A percentile compares a stretch with the other conserved stretches of the same genome.
phyloP scores from a whole-genome alignment of 768 basidiomycete species.

The Ramaria sp. region DNA sequence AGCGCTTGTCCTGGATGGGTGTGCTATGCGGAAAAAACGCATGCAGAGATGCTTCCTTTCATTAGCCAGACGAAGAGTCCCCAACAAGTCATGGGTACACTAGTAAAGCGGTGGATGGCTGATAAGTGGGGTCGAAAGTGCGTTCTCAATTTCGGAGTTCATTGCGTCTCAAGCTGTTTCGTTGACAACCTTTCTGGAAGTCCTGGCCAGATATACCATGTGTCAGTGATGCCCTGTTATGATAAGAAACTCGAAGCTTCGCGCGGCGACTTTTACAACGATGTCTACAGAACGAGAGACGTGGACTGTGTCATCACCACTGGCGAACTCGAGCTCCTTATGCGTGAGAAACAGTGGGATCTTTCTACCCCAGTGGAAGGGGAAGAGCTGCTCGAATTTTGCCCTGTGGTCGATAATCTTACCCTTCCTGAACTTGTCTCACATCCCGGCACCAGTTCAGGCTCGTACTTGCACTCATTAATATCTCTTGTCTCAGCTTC shows the following conservation, averaged over 20 bases:
- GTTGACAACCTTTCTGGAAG: slow-evolving; percentile 27
- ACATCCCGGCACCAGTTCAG: slow-evolving; percentile 82
- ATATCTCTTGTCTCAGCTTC: slow-evolving; percentile 50
- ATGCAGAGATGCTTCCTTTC: slow-evolving; percentile 86
- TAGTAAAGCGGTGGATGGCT: slow-evolving; percentile 87
- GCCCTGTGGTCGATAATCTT: slow-evolving; percentile 10
- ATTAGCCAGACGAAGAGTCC: slow-evolving; percentile 84
- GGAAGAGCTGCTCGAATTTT: slow-evolving; percentile 28
- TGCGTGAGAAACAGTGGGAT: slow-evolving; percentile 77
- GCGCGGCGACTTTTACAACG: slow-evolving; percentile 83
- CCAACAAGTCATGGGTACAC: slow-evolving; percentile 86
- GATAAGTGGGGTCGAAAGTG: slow-evolving; percentile 56
- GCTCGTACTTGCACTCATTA: slow-evolving; percentile 69
- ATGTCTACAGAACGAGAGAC: slow-evolving; percentile 73
- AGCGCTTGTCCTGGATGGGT: slow-evolving; percentile 99
- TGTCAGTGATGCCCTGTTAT: slow-evolving; percentile 98
- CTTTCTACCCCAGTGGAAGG: slow-evolving; percentile 45
- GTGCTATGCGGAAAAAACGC: slow-evolving; percentile 97
- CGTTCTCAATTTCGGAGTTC: slow-evolving; percentile 20
- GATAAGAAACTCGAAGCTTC: slow-evolving; percentile 99
- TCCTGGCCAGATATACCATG: slow-evolving; percentile 86
- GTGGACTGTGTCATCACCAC: slow-evolving; percentile 98
- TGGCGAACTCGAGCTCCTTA: slow-evolving; percentile 80
- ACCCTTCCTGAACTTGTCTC: slow-evolving; percentile 60
- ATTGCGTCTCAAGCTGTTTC: neutral